These are phyloP conservation scores for Pneumocystis murina DNA, from an alignment of 1,139 yeast genomes.

Conservation along the genomic window DNA sequence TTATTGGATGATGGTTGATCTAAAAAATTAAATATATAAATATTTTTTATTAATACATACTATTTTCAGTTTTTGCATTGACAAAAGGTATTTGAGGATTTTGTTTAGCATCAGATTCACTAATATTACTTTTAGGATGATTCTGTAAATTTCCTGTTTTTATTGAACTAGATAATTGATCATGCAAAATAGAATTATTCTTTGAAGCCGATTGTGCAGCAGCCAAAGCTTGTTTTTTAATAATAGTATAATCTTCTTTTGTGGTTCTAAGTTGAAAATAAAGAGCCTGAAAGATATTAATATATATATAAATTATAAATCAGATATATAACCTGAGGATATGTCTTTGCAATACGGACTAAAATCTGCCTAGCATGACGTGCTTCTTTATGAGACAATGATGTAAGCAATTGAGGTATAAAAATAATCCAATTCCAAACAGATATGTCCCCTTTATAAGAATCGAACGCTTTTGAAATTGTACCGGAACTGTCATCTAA, in stretches of 20 bases:
- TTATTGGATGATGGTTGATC: not conserved
- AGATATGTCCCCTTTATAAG: slow-evolving; percentile 89
- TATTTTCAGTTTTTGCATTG: slow-evolving; percentile 7
- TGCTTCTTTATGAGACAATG: slow-evolving; percentile 84
- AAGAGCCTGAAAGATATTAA: slow-evolving; percentile 34
- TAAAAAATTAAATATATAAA: not conserved
- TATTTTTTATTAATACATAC: not conserved
- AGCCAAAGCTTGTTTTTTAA: slow-evolving; percentile 65
- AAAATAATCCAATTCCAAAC: slow-evolving; percentile 99
- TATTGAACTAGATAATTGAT: not conserved
- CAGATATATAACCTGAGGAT: slow-evolving; percentile 47
- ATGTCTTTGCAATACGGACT: slow-evolving; percentile 83
- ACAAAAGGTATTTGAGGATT: not conserved
- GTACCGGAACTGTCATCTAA: slow-evolving; percentile 77
- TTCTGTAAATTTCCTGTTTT: not conserved
- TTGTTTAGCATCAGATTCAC: not conserved
- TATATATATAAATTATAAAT: not conserved
- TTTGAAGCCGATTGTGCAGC: slow-evolving; percentile 32
- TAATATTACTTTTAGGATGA: not conserved
- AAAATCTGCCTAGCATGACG: slow-evolving; percentile 72
- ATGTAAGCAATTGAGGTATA: slow-evolving; percentile 82
- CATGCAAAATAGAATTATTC: slow-evolving; percentile 11
- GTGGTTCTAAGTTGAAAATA: slow-evolving; percentile 93
- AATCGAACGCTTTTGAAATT: slow-evolving; percentile 74
- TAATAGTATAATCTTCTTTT: slow-evolving; percentile 78